A percentile compares a stretch with the other conserved stretches of the same genome.
Evolutionary conservation across 2,329 filamentous ascomycete species (phyloP).

Genomic region (Colletotrichum cordylinicola): DNA sequence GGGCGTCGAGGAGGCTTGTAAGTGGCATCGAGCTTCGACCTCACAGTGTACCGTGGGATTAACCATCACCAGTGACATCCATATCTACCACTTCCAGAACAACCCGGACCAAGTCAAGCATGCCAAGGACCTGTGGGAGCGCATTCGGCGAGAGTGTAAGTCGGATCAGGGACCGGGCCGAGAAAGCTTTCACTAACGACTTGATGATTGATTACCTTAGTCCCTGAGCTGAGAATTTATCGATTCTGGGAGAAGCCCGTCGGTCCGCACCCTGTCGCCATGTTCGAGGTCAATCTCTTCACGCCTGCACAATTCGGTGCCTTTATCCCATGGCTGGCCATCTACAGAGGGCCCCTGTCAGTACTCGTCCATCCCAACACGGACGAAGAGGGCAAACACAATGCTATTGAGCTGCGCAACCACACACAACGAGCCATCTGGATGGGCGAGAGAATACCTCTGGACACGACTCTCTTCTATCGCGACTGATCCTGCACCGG

Average conservation of each 20-base stretch:
- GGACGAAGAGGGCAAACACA: conserved; percentile 41
- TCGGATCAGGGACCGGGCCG: background rate
- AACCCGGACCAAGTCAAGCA: conserved; percentile 69
- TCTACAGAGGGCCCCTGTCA: conserved; percentile 81
- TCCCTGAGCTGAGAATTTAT: conserved; percentile 87
- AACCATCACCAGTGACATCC: conserved; percentile 66
- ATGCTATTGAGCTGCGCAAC: conserved; percentile 51
- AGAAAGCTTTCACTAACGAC: background rate
- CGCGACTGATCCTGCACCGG: background rate
- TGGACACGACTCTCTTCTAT: conserved; percentile 48
- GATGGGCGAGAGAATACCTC: conserved; percentile 71
- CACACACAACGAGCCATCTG: conserved; percentile 75
- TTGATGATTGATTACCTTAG: conserved; percentile 44
- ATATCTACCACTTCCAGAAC: conserved; percentile 80
- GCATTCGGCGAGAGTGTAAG: conserved; percentile 81
- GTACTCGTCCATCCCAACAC: conserved; percentile 86
- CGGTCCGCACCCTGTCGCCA: conserved; percentile 82
- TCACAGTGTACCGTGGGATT: background rate
- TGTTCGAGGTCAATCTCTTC: conserved; percentile 93
- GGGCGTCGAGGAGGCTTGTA: conserved; percentile 74
- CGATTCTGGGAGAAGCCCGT: conserved; percentile 77
- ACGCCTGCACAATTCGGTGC: conserved; percentile 88
- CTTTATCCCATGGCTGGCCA: conserved; percentile 83
- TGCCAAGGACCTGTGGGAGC: conserved; percentile 76
- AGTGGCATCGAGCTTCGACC: conserved; percentile 29